These are phyloP conservation scores for Tetrapisispora arboricola DNA, from an alignment of 805 yeast species.

Conservation along the genomic window DNA sequence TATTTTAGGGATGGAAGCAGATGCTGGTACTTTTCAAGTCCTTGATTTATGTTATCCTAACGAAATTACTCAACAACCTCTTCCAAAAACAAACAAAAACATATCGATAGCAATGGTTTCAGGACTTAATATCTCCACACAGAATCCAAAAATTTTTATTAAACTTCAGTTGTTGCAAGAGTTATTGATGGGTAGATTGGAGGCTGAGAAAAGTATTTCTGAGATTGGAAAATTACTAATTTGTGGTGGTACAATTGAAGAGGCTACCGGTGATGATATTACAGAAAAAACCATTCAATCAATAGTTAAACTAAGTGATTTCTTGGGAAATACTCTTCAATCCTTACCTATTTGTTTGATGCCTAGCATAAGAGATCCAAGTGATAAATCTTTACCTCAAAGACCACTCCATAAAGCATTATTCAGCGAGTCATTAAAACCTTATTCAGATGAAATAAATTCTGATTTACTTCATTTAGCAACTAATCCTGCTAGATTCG, in stretches of 20 bases:
- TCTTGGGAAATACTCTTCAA: conserved; percentile 44
- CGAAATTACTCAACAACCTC: conserved; percentile 43
- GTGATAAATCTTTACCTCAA: conserved; percentile 79
- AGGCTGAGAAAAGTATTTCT: conserved; percentile 19
- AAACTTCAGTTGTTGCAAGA: conserved; percentile 53
- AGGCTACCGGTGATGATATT: conserved; percentile 31
- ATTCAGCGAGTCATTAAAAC: conserved; percentile 37
- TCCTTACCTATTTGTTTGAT: conserved; percentile 63
- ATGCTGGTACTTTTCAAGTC: conserved; percentile 74
- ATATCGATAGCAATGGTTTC: conserved; percentile 62
- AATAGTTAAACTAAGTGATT: conserved; percentile 45
- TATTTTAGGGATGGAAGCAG: conserved; percentile 73
- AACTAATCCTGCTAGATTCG: conserved; percentile 71
- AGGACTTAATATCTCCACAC: conserved; percentile 54
- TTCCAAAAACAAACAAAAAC: conserved; percentile 16
- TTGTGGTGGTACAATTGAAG: conserved; percentile 59
- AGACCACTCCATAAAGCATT: conserved; percentile 78
- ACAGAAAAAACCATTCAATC: conserved; percentile 47
- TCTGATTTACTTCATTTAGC: conserved; percentile 32
- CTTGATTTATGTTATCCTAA: conserved; percentile 71
- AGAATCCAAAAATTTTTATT: conserved; percentile 32
- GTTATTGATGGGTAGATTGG: conserved; percentile 60
- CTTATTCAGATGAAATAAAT: conserved; percentile 31
- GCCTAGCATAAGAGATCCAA: conserved; percentile 84
- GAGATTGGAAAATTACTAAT: conserved; percentile 44